Percentiles rank a stretch among this genome's conserved stretches.
Evolutionary conservation across 805 yeast species (phyloP).

Genomic region (Metschnikowia arizonensis): DNA sequence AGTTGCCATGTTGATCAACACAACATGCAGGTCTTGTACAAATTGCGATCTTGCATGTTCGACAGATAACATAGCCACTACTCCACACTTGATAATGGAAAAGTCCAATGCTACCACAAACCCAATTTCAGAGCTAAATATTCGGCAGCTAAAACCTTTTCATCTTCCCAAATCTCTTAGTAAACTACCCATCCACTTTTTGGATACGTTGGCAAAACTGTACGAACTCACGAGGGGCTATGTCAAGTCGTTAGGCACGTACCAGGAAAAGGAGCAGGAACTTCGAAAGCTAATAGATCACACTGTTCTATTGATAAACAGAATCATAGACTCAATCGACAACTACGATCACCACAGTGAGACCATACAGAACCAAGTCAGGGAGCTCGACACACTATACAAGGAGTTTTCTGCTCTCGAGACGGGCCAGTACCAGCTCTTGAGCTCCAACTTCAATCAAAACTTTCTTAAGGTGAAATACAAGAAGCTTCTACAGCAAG

Average conservation of each 20-base stretch:
- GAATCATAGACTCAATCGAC: conserved; percentile 18
- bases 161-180: conserved; percentile 30
- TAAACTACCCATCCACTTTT: conserved; percentile 26
- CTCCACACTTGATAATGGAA: not conserved
- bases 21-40: too few relatives aligned
- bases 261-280: conserved; percentile 21
- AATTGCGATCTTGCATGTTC: too few relatives aligned
- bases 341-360: conserved; percentile 18
- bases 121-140: not conserved
- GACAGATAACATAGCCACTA: too few relatives aligned
- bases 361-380: conserved; percentile 24
- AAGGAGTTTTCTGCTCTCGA: conserved; percentile 34
- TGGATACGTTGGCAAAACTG: conserved; percentile 26
- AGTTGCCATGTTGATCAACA: too few relatives aligned
- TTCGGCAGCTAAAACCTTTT: conserved; percentile 14
- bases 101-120: not conserved
- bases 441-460: conserved; percentile 35
- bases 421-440: conserved; percentile 36
- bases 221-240: conserved; percentile 27
- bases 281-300: conserved; percentile 18
- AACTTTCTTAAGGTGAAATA: conserved; percentile 18
- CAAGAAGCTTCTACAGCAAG: conserved; percentile 7
- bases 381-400: conserved; percentile 23
- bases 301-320: conserved; percentile 19
- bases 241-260: conserved; percentile 22